Conservation (phyloP, 805 yeast genomes). For the Metschnikowia borealis region DNA sequence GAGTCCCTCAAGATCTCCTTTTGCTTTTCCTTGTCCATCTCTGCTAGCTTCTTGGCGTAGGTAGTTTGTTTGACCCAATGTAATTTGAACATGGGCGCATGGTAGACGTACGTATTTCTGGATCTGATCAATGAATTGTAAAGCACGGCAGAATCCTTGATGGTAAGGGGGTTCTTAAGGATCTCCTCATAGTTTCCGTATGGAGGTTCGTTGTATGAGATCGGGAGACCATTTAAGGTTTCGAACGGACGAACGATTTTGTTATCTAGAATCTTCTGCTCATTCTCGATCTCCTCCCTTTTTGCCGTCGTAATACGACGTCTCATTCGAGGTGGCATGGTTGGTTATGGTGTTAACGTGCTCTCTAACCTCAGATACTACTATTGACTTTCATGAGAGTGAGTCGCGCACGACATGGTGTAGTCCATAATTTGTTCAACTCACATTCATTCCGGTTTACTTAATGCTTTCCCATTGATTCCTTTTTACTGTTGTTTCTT, state of each 20-base stretch:
- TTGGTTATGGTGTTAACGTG: not conserved
- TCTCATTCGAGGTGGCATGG: constrained; percentile 42
- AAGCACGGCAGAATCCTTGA: constrained; percentile 69
- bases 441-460: no score
- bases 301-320: constrained; percentile 41
- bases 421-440: no score
- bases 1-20: constrained; percentile 16
- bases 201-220: constrained; percentile 62
- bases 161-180: constrained; percentile 61
- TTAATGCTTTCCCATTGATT: no score
- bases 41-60: constrained; percentile 44
- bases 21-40: constrained; percentile 28
- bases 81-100: constrained; percentile 66
- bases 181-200: constrained; percentile 46
- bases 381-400: not conserved
- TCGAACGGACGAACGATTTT: constrained; percentile 58
- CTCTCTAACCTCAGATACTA: not conserved
- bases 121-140: constrained; percentile 72
- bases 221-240: constrained; percentile 61
- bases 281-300: constrained; percentile 40
- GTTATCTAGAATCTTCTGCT: constrained; percentile 33
- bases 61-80: constrained; percentile 76
- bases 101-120: constrained; percentile 52
- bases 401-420: not conserved
- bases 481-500: no score